Evolutionary conservation across 176 grass and related monocot genomes (phyloP).

Genomic region (Juncus inflexus): DNA sequence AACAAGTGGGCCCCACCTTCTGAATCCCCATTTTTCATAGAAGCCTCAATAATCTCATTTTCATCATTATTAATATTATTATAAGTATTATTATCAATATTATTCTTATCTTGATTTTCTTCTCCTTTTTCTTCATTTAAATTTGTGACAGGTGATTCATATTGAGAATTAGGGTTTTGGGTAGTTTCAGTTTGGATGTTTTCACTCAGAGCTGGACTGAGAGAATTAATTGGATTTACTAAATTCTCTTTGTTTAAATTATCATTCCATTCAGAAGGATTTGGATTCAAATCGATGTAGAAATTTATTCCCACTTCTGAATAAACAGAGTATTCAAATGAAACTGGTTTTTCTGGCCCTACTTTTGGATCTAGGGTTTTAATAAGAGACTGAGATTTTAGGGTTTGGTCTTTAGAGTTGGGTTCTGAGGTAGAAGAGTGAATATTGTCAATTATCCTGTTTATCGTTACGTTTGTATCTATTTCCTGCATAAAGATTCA

Average conservation of each 20-base stretch:
- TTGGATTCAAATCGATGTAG: conserved; percentile 69
- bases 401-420: neutral
- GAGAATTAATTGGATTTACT: conserved; percentile 47
- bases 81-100: neutral
- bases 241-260: conserved; percentile 49
- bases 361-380: neutral
- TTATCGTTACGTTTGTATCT: neutral
- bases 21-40: neutral
- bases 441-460: conserved; percentile 1
- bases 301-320: conserved; percentile 77
- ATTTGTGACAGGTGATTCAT: conserved; percentile 5
- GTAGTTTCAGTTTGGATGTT: conserved; percentile 40
- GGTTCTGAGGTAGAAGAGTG: neutral
- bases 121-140: conserved; percentile 1
- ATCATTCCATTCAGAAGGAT: conserved; percentile 43
- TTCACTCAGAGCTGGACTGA: conserved; percentile 55
- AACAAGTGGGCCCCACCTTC: neutral
- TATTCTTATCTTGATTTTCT: neutral
- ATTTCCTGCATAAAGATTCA: neutral
- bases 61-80: neutral
- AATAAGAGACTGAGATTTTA: neutral
- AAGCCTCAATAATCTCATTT: neutral
- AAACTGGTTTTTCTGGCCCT: conserved; percentile 31
- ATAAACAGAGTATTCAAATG: conserved; percentile 65
- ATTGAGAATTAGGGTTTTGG: conserved; percentile 26